Evolutionary conservation across 2,329 filamentous ascomycete species (phyloP).

Genomic region (Canariomyces notabilis): DNA sequence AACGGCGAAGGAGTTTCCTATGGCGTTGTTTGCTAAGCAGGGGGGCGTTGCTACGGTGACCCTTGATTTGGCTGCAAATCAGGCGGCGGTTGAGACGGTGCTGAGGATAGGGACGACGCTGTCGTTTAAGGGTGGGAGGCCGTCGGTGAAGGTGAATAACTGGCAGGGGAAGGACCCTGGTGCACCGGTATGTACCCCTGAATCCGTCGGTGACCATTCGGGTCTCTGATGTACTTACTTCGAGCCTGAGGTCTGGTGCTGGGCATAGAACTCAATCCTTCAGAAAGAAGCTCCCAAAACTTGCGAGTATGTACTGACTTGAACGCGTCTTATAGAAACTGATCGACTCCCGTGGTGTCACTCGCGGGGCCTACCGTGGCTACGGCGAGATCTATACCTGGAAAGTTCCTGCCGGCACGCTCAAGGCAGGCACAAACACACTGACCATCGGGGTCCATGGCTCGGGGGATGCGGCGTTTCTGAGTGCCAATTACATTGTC

Average conservation of each 20-base stretch:
- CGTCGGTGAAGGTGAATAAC: constrained; percentile 36
- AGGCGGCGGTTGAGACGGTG: constrained; percentile 40
- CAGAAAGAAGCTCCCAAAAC: too few species aligned
- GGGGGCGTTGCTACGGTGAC: constrained; percentile 46
- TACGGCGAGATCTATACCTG: constrained; percentile 53
- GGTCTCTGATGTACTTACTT: too few species aligned
- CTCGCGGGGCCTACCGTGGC: constrained; percentile 53
- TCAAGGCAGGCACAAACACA: constrained; percentile 48
- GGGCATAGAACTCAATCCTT: too few species aligned
- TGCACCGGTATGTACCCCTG: constrained; percentile 34
- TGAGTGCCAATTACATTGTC: too few species aligned
- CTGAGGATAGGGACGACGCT: constrained; percentile 54
- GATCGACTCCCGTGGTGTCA: constrained; percentile 52
- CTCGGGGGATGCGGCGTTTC: too few species aligned
- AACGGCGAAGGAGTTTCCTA: too few species aligned
- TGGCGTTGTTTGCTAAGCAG: constrained; percentile 39
- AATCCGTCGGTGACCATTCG: too few species aligned
- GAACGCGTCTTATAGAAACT: constrained; percentile 34
- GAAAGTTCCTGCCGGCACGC: constrained; percentile 43
- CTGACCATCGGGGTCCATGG: constrained; percentile 51
- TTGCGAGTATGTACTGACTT: too few species aligned
- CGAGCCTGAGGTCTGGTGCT: too few species aligned
- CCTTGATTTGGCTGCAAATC: constrained; percentile 40
- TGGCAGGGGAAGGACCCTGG: constrained; percentile 30
- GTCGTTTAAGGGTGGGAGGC: constrained; percentile 50